A percentile compares a stretch with the other conserved stretches of the same genome.
Evolutionary conservation across 2,329 filamentous ascomycete species (phyloP).

Genomic region (Verticillium longisporum): DNA sequence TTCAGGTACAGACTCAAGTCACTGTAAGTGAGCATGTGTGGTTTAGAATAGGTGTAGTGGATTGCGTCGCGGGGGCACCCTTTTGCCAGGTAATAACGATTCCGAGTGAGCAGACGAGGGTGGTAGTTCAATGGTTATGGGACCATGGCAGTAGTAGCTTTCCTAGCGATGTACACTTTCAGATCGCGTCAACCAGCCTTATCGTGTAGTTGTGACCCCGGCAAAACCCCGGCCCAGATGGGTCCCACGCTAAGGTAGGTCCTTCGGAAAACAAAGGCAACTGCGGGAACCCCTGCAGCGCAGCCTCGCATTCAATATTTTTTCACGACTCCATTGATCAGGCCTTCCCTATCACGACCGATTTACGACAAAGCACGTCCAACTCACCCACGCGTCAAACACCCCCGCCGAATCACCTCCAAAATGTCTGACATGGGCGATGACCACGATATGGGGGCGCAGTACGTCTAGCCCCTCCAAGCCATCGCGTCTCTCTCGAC

Average conservation of each 20-base stretch:
- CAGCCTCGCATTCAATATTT: constrained; percentile 13
- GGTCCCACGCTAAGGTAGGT: neutral
- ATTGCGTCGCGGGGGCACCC: too few relatives aligned
- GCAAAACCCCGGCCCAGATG: neutral
- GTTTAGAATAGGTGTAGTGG: too few relatives aligned
- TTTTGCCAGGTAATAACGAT: too few relatives aligned
- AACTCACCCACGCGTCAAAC: neutral
- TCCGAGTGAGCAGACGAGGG: too few relatives aligned
- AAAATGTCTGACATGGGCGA: constrained; percentile 71
- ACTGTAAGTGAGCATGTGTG: too few relatives aligned
- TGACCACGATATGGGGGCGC: constrained; percentile 49
- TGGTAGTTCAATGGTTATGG: too few relatives aligned
- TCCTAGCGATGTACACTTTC: too few relatives aligned
- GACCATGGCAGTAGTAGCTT: too few relatives aligned
- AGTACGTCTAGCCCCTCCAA: neutral
- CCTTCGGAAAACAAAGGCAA: neutral
- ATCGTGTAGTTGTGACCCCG: neutral
- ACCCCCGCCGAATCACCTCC: neutral
- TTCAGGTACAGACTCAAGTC: too few relatives aligned
- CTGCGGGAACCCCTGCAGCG: constrained; percentile 2
- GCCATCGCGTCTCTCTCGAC: neutral
- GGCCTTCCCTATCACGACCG: constrained; percentile 5
- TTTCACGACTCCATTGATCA: constrained; percentile 8
- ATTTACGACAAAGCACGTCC: neutral
- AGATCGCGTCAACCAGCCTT: too few relatives aligned